These are phyloP conservation scores for Monascus purpureus DNA, from an alignment of 495 filamentous ascomycete genomes.

Conservation along the genomic window DNA sequence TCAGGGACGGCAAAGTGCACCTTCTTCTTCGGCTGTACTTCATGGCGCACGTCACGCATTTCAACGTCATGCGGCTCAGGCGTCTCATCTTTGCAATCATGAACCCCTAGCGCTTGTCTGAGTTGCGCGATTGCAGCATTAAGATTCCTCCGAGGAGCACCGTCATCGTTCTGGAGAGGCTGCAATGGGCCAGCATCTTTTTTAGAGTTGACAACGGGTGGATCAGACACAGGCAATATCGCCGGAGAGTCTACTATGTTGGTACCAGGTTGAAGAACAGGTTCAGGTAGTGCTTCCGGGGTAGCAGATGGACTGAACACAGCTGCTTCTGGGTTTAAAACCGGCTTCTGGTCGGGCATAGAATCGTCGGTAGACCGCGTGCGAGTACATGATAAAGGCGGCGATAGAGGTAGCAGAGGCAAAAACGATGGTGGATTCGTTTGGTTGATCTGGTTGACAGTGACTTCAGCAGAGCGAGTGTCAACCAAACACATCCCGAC, in stretches of 20 bases:
- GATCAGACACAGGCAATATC: not conserved
- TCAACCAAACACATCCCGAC: constrained; percentile 10
- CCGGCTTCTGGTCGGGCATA: not conserved
- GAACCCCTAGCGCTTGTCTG: not conserved
- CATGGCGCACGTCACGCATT: not conserved
- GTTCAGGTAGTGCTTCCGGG: constrained; percentile 1
- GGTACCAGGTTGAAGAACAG: not conserved
- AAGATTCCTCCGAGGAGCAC: not conserved
- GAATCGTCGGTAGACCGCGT: not conserved
- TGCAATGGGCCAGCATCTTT: too few species aligned
- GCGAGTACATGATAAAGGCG: not conserved
- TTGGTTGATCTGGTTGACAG: not conserved
- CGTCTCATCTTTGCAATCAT: not conserved
- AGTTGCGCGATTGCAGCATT: not conserved
- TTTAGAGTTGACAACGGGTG: not conserved
- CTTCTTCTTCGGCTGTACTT: not conserved
- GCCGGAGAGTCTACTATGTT: not conserved
- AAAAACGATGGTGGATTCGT: not conserved
- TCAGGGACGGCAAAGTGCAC: not conserved
- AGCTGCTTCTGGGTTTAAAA: constrained; percentile 2
- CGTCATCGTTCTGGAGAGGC: not conserved
- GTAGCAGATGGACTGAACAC: constrained; percentile 1
- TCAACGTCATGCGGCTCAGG: not conserved
- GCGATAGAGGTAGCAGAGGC: not conserved
- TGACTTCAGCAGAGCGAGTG: not conserved